Evolutionary conservation across 441 rosid species (phyloP), one percentile per base, ranked within the genome.

Genomic region (Biscutella laevigata): DNA sequence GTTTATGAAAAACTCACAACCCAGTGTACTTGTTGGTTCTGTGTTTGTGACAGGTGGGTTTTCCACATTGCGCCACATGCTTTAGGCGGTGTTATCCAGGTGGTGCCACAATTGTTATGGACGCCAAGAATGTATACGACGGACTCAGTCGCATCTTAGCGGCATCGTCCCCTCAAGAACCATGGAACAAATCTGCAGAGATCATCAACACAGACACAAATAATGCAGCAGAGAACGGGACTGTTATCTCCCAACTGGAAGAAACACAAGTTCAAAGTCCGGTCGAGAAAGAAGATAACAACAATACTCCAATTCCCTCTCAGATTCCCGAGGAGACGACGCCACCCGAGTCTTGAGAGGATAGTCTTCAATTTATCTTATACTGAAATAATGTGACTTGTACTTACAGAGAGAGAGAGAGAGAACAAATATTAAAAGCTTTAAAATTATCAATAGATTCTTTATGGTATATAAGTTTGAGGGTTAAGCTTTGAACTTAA

Each of bases 11-110:
- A n/a, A n/a, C n/a, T n/a, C n/a, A n/a, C n/a, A n/a, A n/a, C n/a
- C n/a, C n/a, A n/a, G n/a, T n/a, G n/a, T n/a, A n/a, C n/a, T n/a
- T n/a, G n/a, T 57, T 59, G 61, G 40, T 41, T 41, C 9, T 11
- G 32, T 47, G 30, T 33, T 40, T 32, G 22, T 43, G 7, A 38
- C 61, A 91, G 98, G 91, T 91, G 59, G 94, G 76, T 19, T 83
- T 75, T 60, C 89, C 89, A n/a, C 84, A 88, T 64, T 77, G 88
- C 25, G 91, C 91, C 7, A 71, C 83, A 37, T 85, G 96, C 77
- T 91, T 85, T 13, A 96, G 91, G 9, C 84, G 94, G 36, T 91
- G 95, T 68, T 88, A 85, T 69, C 86, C 84, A 0, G 91, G 94
- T 14, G 96, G 91, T 57, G 76, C 74, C 42, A 74, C 69, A 22